Evolutionary conservation across 768 basidiomycete genomes (phyloP), one percentile per base, ranked within the genome.

Genomic region (Lactifluus echinatus): DNA sequence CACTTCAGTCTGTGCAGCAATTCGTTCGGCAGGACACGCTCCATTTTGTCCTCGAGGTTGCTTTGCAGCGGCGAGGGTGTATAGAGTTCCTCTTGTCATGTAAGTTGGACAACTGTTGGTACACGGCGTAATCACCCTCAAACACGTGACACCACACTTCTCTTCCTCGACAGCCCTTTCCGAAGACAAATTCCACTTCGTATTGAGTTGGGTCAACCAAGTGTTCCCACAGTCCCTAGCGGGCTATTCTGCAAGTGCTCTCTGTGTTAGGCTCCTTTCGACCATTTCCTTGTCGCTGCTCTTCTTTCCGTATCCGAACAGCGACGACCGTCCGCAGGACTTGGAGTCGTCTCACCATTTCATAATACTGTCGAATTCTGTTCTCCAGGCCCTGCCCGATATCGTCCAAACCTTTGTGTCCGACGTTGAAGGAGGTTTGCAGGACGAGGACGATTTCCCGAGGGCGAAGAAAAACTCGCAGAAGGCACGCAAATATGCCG

Each of bases 401-500:
- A 5, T 50, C 15, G 23, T 33, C 24, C 53, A 59, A 14, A 26
- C 24, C 12, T 24, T 34, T 19, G 34, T 21, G 19, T 29, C 5
- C 8, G 58, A 45, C 15, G n/a, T 50, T 24, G 53, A 55, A 5
- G 53, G 36, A 11, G n/a, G 8, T 14, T 19, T 36, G 3, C 45
- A 42, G 47, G 52, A 53, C 4, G 31, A 45, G 39, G 52, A 53
- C 10, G 31, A 14, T 3, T 26, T 45, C 17, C 43, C 43, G 10
- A 26, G 2, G 21, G 31, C 17, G 15, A 53, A 53, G 52, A 66
- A 60, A 44, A 62, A 60, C 33, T 68, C 66, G 50, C 75, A 71
- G 55, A 70, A 68, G 47, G 65, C 67, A 43, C 37, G 50, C 26
- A 72, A 62, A 64, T 60, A 63, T 34, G 64, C 66, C 55, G 57